Percentiles rank a stretch among this genome's conserved stretches.
These are phyloP conservation scores for Schizophyllum amplum DNA, from an alignment of 1,284 basidiomycete species.

Conservation along the genomic window DNA sequence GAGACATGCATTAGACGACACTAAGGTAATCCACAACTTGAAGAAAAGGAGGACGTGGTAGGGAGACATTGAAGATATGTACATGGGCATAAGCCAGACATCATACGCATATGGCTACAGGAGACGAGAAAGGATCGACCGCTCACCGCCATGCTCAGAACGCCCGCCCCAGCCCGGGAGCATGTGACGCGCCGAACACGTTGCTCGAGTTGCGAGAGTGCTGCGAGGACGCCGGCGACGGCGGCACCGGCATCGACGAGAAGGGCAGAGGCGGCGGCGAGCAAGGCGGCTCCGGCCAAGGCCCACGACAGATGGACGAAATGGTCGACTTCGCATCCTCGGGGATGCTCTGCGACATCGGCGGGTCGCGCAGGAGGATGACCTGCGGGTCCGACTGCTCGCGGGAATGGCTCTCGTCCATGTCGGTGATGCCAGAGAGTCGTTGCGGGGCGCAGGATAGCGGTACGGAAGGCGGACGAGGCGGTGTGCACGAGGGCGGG, in stretches of 20 bases:
- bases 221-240: not conserved
- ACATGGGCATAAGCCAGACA: not conserved
- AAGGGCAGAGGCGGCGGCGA: slow-evolving; percentile 10
- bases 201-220: not conserved
- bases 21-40: not conserved
- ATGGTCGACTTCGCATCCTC: slow-evolving; percentile 14
- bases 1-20: not conserved
- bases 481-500: not conserved
- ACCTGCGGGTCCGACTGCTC: not conserved
- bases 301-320: slow-evolving; percentile 14
- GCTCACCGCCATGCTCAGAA: not conserved
- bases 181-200: too few species aligned
- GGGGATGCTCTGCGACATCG: slow-evolving; percentile 10
- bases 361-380: not conserved
- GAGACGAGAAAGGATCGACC: not conserved
- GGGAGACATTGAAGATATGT: not conserved
- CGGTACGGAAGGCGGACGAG: not conserved
- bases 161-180: too few species aligned
- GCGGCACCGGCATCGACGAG: not conserved
- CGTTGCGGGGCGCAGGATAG: not conserved
- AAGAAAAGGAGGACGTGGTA: not conserved
- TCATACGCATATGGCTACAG: not conserved
- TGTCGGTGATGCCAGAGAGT: not conserved
- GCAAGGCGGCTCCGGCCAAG: slow-evolving; percentile 14
- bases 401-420: not conserved